Base-by-base conservation (phyloP, 2,329 filamentous ascomycete genomes). In the Talaromyces sp. region DNA sequence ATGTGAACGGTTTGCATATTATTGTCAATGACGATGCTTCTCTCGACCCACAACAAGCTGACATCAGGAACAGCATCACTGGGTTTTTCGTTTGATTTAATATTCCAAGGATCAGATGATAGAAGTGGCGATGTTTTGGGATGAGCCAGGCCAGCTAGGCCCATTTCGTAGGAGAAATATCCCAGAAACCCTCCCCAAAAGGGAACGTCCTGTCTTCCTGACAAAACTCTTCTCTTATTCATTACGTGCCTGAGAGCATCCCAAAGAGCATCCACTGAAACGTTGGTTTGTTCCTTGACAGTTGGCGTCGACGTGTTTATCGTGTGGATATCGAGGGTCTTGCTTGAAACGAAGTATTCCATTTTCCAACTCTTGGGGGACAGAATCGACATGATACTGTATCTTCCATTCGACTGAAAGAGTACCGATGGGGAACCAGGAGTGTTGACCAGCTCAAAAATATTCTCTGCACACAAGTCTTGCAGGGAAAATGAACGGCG, bases 141-240 rank as follows among this genome's bases (percentile, higher is more conserved):
- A 54, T 72, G 73, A 86, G 86, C 19, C 81, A 85, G 64, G 55
- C 73, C 69, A 7, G 73, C 78, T 1, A 96, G 77, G 0, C 91
- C 90, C 70, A 92, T 85, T 72, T 96, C 92, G 63, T 96, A 96
- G 0, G 90, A 91, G 56, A 91, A 83, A 68, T 89, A 96, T 0
- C 92, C 92, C 76, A 96, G 85, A 62, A 96, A 87, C 0, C 92
- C 92, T 56, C 91, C 92, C 74, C 90, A 86, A 70, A 96, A 96
- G 0, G 89, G 79, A 21, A 77, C 68, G 1, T 74, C 64, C 4
- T 56, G 43, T 63, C 72, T 69, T 0, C 75, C 76, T 19, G 65
- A 66, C 19, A 65, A 63, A 10, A 79, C 70, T 57, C 69, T 75
- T 55, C 74, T 77, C 66, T 69, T 69, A n/a, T 75, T 69, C 67